Base-by-base conservation (phyloP, 192 early-diverging fungal genomes). In the Borealophlyctis nickersoniae region DNA sequence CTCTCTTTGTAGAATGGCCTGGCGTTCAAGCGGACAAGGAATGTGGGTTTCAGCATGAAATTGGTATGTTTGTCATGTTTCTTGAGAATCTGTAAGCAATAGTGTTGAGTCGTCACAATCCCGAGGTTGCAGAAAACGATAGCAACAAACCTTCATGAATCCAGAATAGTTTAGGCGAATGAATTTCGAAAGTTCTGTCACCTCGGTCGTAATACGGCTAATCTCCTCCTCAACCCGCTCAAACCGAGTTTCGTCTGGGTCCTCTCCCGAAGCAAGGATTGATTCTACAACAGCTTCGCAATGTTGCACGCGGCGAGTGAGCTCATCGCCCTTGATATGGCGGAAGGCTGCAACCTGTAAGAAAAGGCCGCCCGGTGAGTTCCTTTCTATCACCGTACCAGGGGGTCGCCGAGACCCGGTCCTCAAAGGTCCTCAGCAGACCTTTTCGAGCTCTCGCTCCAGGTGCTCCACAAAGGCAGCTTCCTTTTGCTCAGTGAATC, bases 21-120 rank as follows among this genome's bases (percentile, higher is more conserved):
- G 81, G 73, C 68, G 29, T 77, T 73, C 62, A 79, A 62, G 49
- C 68, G 53, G 36, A 75, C 62, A 59, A 73, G 90, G 88, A 79
- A 91, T 70, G 29, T 90, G 83, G 72, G 90, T 77, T 78, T 81
- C 30, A 98, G 74, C 32, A 84, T 75, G 67, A 86, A 92, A 7
- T 79, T 83, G 39, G 94, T 94, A 77, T 93, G 87, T 86, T 96
- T 95, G 79, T 99, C 95, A 73, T 99, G 96, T 77, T 99, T 99
- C 77, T 99, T 99, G 72, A 99, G 83, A 67, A 98, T 96, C 82
- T 96, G 89, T 35, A 89, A n/a, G n/a, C n/a, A n/a, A n/a, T n/a
- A n/a, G n/a, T n/a, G n/a, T n/a, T n/a, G n/a, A n/a, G n/a, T n/a
- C n/a, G n/a, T n/a, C n/a, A n/a, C n/a, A n/a, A n/a, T n/a, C n/a